Percentiles rank a stretch among this genome's conserved stretches.
Evolutionary conservation across 805 yeast genomes (phyloP).

Genomic region (Tetrapisispora taiwanensis): DNA sequence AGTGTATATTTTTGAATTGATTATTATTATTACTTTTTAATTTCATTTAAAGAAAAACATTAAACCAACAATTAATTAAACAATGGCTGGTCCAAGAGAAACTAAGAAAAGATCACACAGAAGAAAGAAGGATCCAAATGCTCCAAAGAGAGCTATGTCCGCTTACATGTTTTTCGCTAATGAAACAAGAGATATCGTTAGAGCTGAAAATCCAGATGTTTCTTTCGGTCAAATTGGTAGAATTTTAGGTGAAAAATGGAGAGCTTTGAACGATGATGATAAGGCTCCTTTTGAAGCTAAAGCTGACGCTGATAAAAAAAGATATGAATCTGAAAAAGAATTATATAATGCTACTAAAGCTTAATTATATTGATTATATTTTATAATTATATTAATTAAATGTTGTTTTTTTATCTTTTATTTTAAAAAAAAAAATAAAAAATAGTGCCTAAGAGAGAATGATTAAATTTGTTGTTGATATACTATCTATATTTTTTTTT

Average conservation of each 20-base stretch:
- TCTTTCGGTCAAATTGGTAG: constrained; percentile 93
- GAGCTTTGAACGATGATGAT: constrained; percentile 71
- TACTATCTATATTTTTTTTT: too few relatives aligned
- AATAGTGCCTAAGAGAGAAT: too few relatives aligned
- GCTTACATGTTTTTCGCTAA: constrained; percentile 99
- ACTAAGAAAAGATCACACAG: constrained; percentile 29
- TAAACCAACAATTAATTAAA: background rate
- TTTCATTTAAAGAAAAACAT: background rate
- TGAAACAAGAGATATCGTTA: constrained; percentile 90
- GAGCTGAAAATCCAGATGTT: constrained; percentile 94
- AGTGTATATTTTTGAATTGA: too few relatives aligned
- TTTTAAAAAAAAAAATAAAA: too few relatives aligned
- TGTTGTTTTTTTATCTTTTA: too few relatives aligned
- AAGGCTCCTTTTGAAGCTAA: constrained; percentile 84
- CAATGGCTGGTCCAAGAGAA: constrained; percentile 35
- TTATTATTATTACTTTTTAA: too few relatives aligned
- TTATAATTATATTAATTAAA: too few relatives aligned
- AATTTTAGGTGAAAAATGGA: constrained; percentile 93
- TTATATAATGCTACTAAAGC: constrained; percentile 48
- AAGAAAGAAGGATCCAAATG: constrained; percentile 78
- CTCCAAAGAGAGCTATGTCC: constrained; percentile 96
- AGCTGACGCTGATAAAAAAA: constrained; percentile 93
- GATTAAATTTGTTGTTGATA: too few relatives aligned
- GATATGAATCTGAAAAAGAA: constrained; percentile 94
- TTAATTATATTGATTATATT: background rate